Evolutionary conservation across 140 eudicot genomes (phyloP), one percentile per base, ranked within the genome.

Genomic region (Stevia rebaudiana): DNA sequence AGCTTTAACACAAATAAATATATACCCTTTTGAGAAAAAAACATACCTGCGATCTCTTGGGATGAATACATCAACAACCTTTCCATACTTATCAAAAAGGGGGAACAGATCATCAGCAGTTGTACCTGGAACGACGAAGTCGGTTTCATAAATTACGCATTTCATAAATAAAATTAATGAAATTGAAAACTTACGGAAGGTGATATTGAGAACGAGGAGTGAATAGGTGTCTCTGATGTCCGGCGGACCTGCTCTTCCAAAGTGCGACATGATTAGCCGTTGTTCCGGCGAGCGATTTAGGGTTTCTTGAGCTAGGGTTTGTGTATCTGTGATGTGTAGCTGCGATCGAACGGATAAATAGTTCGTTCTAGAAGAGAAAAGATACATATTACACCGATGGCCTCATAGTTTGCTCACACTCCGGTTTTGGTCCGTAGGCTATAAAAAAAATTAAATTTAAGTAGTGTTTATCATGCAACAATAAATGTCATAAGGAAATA

Each of bases 101-200:
- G 98, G 96, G 74, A 83, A 85, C 82, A 92, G 74, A 78, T 92
- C 98, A 73, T 92, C 98, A 1, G 98, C 95, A 17, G 89, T 85
- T 11, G 96, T 92, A 44, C 98, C 98, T 92, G 74, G 82, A 36
- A 54, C 43, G 1, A 61, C 5, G 36, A 71, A 66, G 35, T 37
- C 2, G 15, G 37, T 68, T 42, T 25, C 18, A 12, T 1, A 63
- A 61, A 25, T 19, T 0, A 41, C 24, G 16, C 37, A 18, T 16
- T 44, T 1, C 28, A 16, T 10, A 8, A 37, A 25, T 31, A 16
- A 11, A 33, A 3, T 35, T 36, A 6, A 8, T 18, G 23, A 57
- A 12, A 64, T 40, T 53, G 56, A 54, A n/a, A 28, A 52, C 55
- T 31, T 71, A 86, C 91, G 90, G 74, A 86, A 86, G 59, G 86